Base-by-base conservation (phyloP, 169 alveolate species). In the Eimeria nieschulzi region DNA sequence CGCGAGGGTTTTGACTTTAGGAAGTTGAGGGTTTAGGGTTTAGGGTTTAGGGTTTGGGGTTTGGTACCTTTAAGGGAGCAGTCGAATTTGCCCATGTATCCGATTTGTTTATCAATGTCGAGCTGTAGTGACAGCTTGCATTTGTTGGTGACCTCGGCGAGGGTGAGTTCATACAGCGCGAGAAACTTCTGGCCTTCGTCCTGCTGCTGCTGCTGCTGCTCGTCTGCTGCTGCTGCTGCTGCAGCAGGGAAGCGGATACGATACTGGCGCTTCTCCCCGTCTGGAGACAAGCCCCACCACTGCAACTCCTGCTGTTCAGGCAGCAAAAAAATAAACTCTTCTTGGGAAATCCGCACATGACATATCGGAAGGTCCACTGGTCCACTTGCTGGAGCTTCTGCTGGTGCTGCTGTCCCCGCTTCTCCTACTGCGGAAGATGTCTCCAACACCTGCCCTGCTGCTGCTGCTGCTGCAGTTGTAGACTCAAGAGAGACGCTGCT, bases 351-450 rank as follows among this genome's bases (percentile, higher is more conserved):
- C n/a, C 55, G 55, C 21, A 71, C n/a, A 33, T 25, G 26, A n/a
- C 80, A 71, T 0, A 71, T 23, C 10, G 80, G 80, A 33, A 19
- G 12, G 75, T 0, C 9, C 39, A 8, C 80, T 71, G 80, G 46
- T 33, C 56, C 80, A 25, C 56, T 25, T 26, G 54, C 56, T 71
- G 80, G 56, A 23, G 73, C 25, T 64, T 7, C 73, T 64, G 73
- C 73, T 64, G 73, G 56, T 71, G 80, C 56, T 33, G 80, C 80
- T 71, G 80, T 25, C 23, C 21, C 59, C 26, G 80, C 80, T 71
- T 15, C 80, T 33, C 10, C 56, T 9, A 9, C 80, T n/a, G 80
- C 12, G 80, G 80, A 10, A 33, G 80, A n/a, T n/a, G n/a, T 66
- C 21, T 1, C 46, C 75, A 9, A 26, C 75, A 66, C 39, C 21